phyloP scores from a whole-genome alignment of 495 filamentous ascomycete genomes.

The Penicillium lividum region DNA sequence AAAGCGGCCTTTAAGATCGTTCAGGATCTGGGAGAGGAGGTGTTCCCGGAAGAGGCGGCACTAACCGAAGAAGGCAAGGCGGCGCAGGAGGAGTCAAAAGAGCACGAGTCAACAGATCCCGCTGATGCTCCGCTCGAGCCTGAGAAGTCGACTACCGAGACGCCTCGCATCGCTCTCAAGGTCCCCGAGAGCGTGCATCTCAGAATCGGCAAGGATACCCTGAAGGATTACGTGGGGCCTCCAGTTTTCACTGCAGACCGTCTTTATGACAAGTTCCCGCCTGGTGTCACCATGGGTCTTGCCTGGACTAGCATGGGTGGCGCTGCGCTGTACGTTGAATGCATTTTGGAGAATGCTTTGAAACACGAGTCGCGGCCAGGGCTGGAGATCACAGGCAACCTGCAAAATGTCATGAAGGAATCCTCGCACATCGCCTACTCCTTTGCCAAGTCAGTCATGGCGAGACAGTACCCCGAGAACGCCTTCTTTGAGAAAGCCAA shows the following conservation, averaged over 20 bases:
- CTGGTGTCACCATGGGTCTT: conserved; percentile 98
- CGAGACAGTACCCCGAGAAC: conserved; percentile 80
- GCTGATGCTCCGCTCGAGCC: conserved; percentile 59
- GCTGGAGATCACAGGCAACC: conserved; percentile 87
- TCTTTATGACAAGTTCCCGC: conserved; percentile 89
- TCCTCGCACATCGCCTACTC: conserved; percentile 92
- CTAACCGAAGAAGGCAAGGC: conserved; percentile 87
- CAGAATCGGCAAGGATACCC: conserved; percentile 80
- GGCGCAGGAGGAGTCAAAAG: conserved; percentile 69
- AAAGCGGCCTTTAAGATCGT: conserved; percentile 98
- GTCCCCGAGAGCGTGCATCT: conserved; percentile 89
- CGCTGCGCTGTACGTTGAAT: conserved; percentile 94
- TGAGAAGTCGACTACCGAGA: conserved; percentile 70
- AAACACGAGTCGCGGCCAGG: conserved; percentile 69
- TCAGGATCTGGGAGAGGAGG: conserved; percentile 88
- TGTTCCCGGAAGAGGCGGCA: conserved; percentile 75
- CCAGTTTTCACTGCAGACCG: conserved; percentile 94
- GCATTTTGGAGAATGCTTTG: conserved; percentile 84
- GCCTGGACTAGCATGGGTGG: conserved; percentile 99
- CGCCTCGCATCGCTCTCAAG: conserved; percentile 74
- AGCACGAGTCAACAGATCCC: conserved; percentile 58
- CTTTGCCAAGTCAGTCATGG: conserved; percentile 89
- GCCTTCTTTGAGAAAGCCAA: conserved; percentile 95
- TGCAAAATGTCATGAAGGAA: conserved; percentile 98
- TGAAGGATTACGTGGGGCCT: conserved; percentile 97